Evolutionary conservation across 208 protist genomes (phyloP), one percentile per base, ranked within the genome.

Genomic region (Wallacemonas rigidus): DNA sequence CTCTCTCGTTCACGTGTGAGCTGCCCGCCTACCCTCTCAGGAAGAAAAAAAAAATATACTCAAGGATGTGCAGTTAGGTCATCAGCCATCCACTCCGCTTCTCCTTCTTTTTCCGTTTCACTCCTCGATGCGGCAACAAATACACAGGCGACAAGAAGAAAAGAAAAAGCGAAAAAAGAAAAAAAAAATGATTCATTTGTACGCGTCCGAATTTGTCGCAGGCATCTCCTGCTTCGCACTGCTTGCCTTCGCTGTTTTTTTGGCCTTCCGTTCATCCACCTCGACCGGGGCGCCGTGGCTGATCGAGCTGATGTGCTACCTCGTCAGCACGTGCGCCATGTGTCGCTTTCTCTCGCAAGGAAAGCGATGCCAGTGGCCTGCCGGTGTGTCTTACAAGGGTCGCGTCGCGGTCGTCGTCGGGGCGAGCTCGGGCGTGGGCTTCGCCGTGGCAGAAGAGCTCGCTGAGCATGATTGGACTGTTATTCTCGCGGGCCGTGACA

Each of bases 391-490:
- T 54, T 92, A 86, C 56, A 82, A 56, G 2, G 79, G 80, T 17
- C 83, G 87, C 1, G 86, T 94, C 11, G 92, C 89, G 4, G 76
- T 96, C 47, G 92, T 96, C 8, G 85, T 84, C 14, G 92, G 92
- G 15, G 89, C 84, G 39, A 92, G 83, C 54, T 90, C 82, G 39
- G 92, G 92, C 11, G 80, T 96, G 9, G 92, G 92, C 80, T 92
- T 81, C 68, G 88, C 77, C 68, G 81, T 86, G 1, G 81, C 92
- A 11, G 65, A 82, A 81, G 82, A 88, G 77, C 85, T 96, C 4
- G 82, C 86, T 1, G 64, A 73, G 68, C 83, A 91, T 58, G 92
- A 88, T 6, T 95, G 85, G 87, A 91, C 81, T 5, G 89, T 96
- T 15, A 81, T 96, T 9, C 71, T 94, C 26, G 82, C 88, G 2